Conservation (phyloP, 1,284 basidiomycete species). For the Papiliotrema terrestris region DNA sequence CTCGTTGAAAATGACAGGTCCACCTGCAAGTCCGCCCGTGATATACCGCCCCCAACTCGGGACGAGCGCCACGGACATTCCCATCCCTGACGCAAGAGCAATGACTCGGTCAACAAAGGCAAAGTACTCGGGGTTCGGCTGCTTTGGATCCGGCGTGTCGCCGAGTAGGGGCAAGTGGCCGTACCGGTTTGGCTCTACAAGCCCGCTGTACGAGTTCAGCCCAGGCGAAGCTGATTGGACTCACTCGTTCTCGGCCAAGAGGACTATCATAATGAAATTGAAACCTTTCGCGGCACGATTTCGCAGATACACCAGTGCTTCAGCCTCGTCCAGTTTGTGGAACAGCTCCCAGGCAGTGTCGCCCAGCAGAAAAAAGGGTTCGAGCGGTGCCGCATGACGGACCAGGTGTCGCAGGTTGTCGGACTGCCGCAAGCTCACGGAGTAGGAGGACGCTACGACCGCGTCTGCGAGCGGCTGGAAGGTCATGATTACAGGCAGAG, state of each 20-base stretch:
- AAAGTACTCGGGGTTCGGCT: not conserved
- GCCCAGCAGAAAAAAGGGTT: conserved; percentile 11
- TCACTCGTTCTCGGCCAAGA: conserved; percentile 13
- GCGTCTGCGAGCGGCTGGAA: too few species aligned
- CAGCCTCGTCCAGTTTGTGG: conserved; percentile 8
- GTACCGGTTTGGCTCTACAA: conserved; percentile 8
- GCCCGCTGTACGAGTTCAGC: conserved; percentile 1
- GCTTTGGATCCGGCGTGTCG: not conserved
- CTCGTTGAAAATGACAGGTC: conserved; percentile 11
- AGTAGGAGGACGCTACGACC: too few species aligned
- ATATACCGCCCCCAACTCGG: conserved; percentile 21
- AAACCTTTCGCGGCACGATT: conserved; percentile 14
- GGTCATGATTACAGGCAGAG: too few species aligned
- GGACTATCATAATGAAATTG: conserved; percentile 12
- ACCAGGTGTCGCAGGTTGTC: too few species aligned
- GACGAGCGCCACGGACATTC: conserved; percentile 8
- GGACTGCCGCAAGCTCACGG: too few species aligned
- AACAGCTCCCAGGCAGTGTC: conserved; percentile 24
- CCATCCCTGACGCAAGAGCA: conserved; percentile 6
- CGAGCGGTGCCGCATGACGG: too few species aligned
- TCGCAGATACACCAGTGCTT: conserved; percentile 12
- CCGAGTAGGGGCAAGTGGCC: conserved; percentile 2
- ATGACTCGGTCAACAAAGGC: conserved; percentile 10
- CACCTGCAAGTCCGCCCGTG: conserved; percentile 11
- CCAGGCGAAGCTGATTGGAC: not conserved